These are phyloP conservation scores for Candida corydali DNA, from an alignment of 805 yeast genomes.

Conservation along the genomic window DNA sequence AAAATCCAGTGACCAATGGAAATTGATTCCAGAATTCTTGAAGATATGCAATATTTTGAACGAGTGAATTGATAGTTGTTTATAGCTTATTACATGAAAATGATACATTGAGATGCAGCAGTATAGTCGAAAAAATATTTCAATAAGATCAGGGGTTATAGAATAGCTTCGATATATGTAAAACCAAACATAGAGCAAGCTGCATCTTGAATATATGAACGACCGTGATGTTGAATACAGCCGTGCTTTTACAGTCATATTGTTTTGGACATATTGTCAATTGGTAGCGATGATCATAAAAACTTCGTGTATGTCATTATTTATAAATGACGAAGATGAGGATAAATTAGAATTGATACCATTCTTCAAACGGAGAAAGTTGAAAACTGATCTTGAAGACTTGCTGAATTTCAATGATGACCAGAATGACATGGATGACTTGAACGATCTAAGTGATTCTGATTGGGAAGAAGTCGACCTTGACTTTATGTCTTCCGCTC, in stretches of 20 bases:
- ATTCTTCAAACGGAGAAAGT: neutral
- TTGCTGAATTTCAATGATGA: neutral
- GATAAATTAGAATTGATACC: conserved; percentile 1
- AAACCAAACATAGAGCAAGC: too few relatives aligned
- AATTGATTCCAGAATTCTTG: conserved; percentile 25
- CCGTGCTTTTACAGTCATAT: too few relatives aligned
- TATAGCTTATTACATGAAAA: too few relatives aligned
- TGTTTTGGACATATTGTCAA: too few relatives aligned
- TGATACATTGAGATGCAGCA: too few relatives aligned
- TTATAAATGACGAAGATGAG: conserved; percentile 4
- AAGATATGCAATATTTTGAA: conserved; percentile 24
- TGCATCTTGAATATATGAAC: too few relatives aligned
- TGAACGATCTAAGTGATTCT: conserved; percentile 10
- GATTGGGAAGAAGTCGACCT: conserved; percentile 19
- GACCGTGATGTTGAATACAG: too few relatives aligned
- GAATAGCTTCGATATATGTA: too few relatives aligned
- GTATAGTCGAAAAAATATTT: too few relatives aligned
- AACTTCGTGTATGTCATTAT: conserved; percentile 2
- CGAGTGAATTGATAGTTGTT: too few relatives aligned
- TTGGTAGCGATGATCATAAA: too few relatives aligned
- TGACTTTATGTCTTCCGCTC: neutral
- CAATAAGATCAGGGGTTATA: too few relatives aligned
- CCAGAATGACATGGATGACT: conserved; percentile 5
- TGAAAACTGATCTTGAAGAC: neutral
- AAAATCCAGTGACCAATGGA: conserved; percentile 21